Evolutionary conservation across 2,329 filamentous ascomycete genomes (phyloP).

Genomic region (Colletotrichum lentis): DNA sequence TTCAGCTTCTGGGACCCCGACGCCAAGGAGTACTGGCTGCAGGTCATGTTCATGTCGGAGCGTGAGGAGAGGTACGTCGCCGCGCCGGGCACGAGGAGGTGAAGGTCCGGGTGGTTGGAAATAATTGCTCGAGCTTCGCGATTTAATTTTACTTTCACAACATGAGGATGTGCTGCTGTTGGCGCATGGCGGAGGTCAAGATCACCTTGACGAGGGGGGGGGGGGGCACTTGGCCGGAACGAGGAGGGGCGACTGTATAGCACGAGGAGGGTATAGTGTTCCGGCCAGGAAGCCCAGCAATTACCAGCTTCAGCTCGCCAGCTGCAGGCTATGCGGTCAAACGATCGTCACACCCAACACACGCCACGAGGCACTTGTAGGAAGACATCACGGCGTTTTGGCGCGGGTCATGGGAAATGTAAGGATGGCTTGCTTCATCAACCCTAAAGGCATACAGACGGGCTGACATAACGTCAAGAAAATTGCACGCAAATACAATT

Average conservation of each 20-base stretch:
- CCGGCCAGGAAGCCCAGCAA: background rate
- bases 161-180: background rate
- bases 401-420: slow-evolving; percentile 22
- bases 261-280: background rate
- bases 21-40: slow-evolving; percentile 95
- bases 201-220: background rate
- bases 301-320: too few species aligned
- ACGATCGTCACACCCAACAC: background rate
- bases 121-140: background rate
- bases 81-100: slow-evolving; percentile 66
- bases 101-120: slow-evolving; percentile 38
- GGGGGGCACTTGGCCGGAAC: background rate
- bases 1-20: slow-evolving; percentile 97
- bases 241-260: background rate
- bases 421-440: slow-evolving; percentile 8
- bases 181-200: background rate
- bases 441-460: background rate
- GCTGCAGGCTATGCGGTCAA: background rate
- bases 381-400: slow-evolving; percentile 25
- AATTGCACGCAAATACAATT: slow-evolving; percentile 1
- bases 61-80: slow-evolving; percentile 86
- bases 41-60: slow-evolving; percentile 98
- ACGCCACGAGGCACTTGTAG: background rate
- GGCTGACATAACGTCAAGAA: slow-evolving; percentile 1
- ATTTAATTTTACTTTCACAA: too few species aligned